Base-by-base conservation (phyloP, 768 basidiomycete species). In the Fomitopsis pulvina region DNA sequence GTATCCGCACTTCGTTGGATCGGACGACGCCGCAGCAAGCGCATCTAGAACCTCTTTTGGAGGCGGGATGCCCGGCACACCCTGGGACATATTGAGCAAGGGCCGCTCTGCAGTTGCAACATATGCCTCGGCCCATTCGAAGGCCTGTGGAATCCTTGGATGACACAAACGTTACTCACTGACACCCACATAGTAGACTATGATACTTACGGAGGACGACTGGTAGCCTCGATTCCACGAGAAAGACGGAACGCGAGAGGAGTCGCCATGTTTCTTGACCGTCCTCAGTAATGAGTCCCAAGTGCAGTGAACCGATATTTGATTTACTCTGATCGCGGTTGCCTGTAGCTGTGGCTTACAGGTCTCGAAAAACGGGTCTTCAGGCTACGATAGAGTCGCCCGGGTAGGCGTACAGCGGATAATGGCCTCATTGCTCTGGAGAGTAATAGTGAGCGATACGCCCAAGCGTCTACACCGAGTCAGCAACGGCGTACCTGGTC, bases 71-170 rank as follows among this genome's bases (percentile, higher is more conserved):
- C 83, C 81, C 0, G 90, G 90, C 0, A 81, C 80, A 34, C 90
- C 85, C 64, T 90, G 87, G 1, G 83, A 82, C 71, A 89, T 80
- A 57, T 79, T 75, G n/a, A 90, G 71, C 2, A 89, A 66, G 0
- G 79, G 80, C 8, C 71, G 69, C 21, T 51, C 59, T 0, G 68
- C 59, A 0, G 74, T 72, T 0, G 73, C 59, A 4, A 54, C 55
- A 62, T 79, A 83, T 11, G 64, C 57, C 20, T 60, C 54, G 0
- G 70, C 76, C 83, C 83, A 85, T 68, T 71, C 67, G 47, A 79
- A 75, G 14, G 80, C 82, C 28, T 68, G 68, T 1, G 81, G 75
- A 41, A 85, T 81, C 12, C 82, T 82, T n/a, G n/a, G n/a, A n/a
- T n/a, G n/a, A n/a, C n/a, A 57, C 4, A 40, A 40, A 32, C 21